Base-by-base conservation (phyloP, 2,329 filamentous ascomycete species). In the Phialophora tarda region DNA sequence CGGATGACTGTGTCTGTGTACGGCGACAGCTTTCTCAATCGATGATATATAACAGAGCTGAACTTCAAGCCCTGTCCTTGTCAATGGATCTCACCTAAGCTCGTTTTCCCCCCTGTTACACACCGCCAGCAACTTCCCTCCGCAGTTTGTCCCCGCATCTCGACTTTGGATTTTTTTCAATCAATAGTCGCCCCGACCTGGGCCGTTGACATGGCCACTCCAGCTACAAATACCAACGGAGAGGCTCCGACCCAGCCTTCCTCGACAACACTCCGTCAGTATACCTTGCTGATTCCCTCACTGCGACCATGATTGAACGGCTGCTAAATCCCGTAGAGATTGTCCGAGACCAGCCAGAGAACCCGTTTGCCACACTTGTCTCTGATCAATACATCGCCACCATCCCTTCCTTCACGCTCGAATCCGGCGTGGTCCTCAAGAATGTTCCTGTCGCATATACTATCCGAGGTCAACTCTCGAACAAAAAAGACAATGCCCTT, bases 321-420 rank as follows among this genome's bases (percentile, higher is more conserved):
- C 78, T 83, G 80, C 81, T 83, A 83, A 83, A 83, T 83, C 81
- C 81, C 81, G 81, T 82, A 83, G 81, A 83, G 81, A 83, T 77
- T 78, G 76, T 80, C 77, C 77, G 76, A 68, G 74, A 86, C 63
- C 92, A 97, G 79, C 88, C 91, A 74, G 94, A 97, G 82, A 99
- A 98, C 80, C 94, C 93, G 32, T 98, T 93, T 77, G 88, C 91
- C 67, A 81, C 85, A 70, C 84, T 98, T 75, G 96, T 99, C 60
- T 89, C 92, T 60, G 90, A 97, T 74, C 95, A 98, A 80, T 85
- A 90, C 62, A 90, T 96, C 75, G 92, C 91, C 64, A 87, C 95
- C 67, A 87, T 99, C 63, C 94, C 95, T 1, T 89, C 89, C 28
- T 97, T 97, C 78, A 93, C 90, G 8, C 90, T 99, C 71, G 95